A percentile compares a stretch with the other conserved stretches of the same genome.
Evolutionary conservation across 2,329 filamentous ascomycete genomes (phyloP).

Genomic region (Amauroascus verrucosus): DNA sequence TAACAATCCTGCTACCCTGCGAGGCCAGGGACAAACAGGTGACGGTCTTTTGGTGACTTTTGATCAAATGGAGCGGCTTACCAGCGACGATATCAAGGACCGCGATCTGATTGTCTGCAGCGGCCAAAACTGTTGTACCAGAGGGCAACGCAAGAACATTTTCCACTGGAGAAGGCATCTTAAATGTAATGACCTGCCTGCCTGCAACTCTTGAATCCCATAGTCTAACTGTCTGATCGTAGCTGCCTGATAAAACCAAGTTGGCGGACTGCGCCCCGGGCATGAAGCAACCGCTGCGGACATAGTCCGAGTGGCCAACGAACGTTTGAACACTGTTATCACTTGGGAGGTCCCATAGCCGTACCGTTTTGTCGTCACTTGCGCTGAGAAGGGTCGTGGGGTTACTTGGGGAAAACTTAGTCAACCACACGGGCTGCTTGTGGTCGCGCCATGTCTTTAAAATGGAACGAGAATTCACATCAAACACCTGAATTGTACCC

Average conservation of each 20-base stretch:
- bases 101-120: constrained; percentile 75
- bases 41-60: constrained; percentile 96
- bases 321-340: constrained; percentile 68
- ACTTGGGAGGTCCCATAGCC: constrained; percentile 85
- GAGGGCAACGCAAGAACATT: constrained; percentile 76
- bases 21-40: constrained; percentile 76
- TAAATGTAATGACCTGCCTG: constrained; percentile 78
- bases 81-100: constrained; percentile 89
- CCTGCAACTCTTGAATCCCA: constrained; percentile 76
- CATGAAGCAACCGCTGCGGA: constrained; percentile 78
- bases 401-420: constrained; percentile 81
- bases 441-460: constrained; percentile 92
- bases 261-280: constrained; percentile 53
- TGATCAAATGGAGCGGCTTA: constrained; percentile 73
- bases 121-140: constrained; percentile 74
- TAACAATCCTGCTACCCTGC: constrained; percentile 68
- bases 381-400: constrained; percentile 79
- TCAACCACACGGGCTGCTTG: constrained; percentile 87
- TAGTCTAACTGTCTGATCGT: constrained; percentile 83
- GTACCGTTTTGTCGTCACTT: constrained; percentile 84
- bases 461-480: constrained; percentile 79
- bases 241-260: constrained; percentile 79
- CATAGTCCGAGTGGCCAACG: constrained; percentile 82
- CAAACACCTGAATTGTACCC: constrained; percentile 90
- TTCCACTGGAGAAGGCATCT: constrained; percentile 83